Conservation (phyloP, 148 eudicot genomes). For the Polygonum maritimum region DNA sequence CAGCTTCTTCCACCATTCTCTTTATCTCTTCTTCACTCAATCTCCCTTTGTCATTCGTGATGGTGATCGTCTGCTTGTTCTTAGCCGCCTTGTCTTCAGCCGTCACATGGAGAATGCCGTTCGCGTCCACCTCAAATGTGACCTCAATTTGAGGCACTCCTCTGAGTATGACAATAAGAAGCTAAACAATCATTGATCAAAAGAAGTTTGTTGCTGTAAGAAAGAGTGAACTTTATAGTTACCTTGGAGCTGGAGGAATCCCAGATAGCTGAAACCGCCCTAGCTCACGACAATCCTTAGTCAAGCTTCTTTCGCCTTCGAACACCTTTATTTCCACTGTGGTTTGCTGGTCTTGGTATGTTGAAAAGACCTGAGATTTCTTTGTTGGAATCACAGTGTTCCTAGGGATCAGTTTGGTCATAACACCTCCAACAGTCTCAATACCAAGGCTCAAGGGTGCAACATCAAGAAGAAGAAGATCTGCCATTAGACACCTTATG, state of each 20-base stretch:
- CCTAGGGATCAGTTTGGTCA: conserved; percentile 59
- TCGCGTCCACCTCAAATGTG: conserved; percentile 57
- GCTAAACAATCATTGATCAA: neutral
- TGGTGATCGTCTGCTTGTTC: conserved; percentile 39
- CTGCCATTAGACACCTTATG: conserved; percentile 14
- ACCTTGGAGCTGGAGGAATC: conserved; percentile 72
- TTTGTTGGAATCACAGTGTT: conserved; percentile 49
- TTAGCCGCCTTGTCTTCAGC: conserved; percentile 65
- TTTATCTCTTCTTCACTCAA: conserved; percentile 46
- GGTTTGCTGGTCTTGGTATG: conserved; percentile 50
- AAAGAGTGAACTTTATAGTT: neutral
- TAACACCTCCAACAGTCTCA: conserved; percentile 61
- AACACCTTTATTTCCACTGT: conserved; percentile 43
- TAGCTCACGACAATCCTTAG: conserved; percentile 50
- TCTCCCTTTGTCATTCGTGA: conserved; percentile 47
- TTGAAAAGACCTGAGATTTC: conserved; percentile 46
- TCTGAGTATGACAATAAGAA: conserved; percentile 14
- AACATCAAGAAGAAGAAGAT: conserved; percentile 43
- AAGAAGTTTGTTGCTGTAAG: neutral
- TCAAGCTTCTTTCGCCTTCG: conserved; percentile 53
- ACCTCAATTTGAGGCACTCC: conserved; percentile 64
- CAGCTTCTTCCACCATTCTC: conserved; percentile 34
- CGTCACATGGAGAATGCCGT: conserved; percentile 49
- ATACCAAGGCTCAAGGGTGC: conserved; percentile 55
- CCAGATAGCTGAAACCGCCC: conserved; percentile 44